Conservation (phyloP, 352 stramenopile genomes). For the Phytophthora pluvialis region DNA sequence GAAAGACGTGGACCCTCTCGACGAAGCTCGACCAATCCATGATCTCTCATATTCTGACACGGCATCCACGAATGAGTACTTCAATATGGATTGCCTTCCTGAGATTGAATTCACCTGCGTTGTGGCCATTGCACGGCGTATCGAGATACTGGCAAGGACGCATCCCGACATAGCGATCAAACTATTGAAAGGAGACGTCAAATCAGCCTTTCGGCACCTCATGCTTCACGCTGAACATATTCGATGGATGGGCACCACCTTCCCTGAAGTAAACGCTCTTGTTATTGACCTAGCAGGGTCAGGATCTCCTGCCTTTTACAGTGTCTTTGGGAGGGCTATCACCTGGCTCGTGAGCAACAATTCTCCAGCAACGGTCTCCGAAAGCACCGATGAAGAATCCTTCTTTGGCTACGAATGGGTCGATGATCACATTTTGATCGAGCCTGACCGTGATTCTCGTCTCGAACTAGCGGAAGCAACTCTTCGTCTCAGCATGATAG, state of each 20-base stretch:
- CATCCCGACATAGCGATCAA: not conserved
- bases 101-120: slow-evolving; percentile 16
- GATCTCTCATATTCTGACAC: slow-evolving; percentile 13
- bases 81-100: not conserved
- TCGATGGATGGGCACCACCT: slow-evolving; percentile 18
- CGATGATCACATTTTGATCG: slow-evolving; percentile 40
- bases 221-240: slow-evolving; percentile 18
- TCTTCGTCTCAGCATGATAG: slow-evolving; percentile 29
- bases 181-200: slow-evolving; percentile 30
- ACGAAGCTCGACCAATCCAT: slow-evolving; percentile 21
- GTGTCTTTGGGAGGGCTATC: slow-evolving; percentile 21
- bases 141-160: not conserved
- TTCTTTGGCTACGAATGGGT: slow-evolving; percentile 40
- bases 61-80: slow-evolving; percentile 12
- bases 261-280: slow-evolving; percentile 13
- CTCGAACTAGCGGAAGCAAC: slow-evolving; percentile 16
- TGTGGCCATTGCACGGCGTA: slow-evolving; percentile 5
- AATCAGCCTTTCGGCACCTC: slow-evolving; percentile 18
- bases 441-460: slow-evolving; percentile 4
- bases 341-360: slow-evolving; percentile 13
- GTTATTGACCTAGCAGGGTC: slow-evolving; percentile 22
- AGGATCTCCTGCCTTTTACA: slow-evolving; percentile 17
- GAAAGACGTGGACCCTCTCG: slow-evolving; percentile 2
- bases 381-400: slow-evolving; percentile 1
- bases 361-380: slow-evolving; percentile 21